These are phyloP conservation scores for Lachnellula arida DNA, from an alignment of 2,329 filamentous ascomycete genomes.

Conservation along the genomic window DNA sequence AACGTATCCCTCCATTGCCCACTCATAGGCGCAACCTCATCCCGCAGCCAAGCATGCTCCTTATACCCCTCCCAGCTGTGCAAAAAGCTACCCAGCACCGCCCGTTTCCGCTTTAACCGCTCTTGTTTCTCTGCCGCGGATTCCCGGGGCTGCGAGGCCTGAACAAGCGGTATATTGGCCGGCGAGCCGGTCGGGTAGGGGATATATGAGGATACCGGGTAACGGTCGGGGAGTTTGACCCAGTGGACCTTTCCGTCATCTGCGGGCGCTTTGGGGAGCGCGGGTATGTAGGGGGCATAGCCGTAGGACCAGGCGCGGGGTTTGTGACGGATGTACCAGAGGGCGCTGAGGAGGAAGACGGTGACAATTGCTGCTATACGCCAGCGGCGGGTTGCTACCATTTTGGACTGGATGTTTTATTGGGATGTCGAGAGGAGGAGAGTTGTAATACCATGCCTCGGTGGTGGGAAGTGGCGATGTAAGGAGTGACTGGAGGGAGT, in stretches of 20 bases:
- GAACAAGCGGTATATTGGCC: conserved; percentile 26
- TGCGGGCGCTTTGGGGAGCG: conserved; percentile 31
- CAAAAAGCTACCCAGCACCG: conserved; percentile 28
- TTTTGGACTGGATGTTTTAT: conserved; percentile 7
- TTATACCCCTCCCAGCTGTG: conserved; percentile 76
- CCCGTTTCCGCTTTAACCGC: conserved; percentile 20
- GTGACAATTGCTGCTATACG: conserved; percentile 21
- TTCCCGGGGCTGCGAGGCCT: conserved; percentile 22
- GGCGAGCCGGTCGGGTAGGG: conserved; percentile 26
- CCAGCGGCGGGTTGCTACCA: conserved; percentile 25
- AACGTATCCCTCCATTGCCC: conserved; percentile 72
- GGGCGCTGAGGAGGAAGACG: conserved; percentile 16
- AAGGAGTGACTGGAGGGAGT: no score
- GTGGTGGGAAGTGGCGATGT: no score
- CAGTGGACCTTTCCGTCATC: conserved; percentile 52
- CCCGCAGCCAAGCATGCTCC: conserved; percentile 74
- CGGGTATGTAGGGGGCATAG: conserved; percentile 16
- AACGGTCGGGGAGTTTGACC: conserved; percentile 26
- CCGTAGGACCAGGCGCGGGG: conserved; percentile 20
- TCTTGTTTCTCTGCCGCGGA: conserved; percentile 18
- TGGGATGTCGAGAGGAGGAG: neutral
- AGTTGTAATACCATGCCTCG: neutral
- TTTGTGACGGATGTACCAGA: conserved; percentile 25
- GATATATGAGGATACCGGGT: conserved; percentile 26
- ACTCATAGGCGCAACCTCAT: conserved; percentile 74